These are phyloP conservation scores for Tricholoma matsutake DNA, from an alignment of 768 basidiomycete species.

Conservation along the genomic window DNA sequence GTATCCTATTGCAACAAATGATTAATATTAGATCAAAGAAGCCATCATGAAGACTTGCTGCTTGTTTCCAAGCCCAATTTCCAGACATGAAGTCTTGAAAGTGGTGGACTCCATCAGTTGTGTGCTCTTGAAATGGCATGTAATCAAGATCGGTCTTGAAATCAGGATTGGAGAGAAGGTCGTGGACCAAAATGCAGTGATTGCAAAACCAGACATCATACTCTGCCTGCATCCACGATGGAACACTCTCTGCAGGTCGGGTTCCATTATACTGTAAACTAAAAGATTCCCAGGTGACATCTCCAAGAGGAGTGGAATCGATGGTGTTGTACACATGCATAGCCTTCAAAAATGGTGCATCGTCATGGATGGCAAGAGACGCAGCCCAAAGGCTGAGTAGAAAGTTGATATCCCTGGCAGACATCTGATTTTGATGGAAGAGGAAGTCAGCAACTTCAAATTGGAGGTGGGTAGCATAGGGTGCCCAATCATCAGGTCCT, in stretches of 20 bases:
- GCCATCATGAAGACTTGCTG: no score
- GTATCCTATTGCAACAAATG: no score
- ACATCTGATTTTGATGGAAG: constrained; percentile 16
- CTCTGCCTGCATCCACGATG: background rate
- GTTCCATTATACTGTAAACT: background rate
- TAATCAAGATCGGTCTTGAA: no score
- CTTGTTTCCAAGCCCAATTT: no score
- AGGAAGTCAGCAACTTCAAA: constrained; percentile 16
- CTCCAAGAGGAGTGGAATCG: background rate
- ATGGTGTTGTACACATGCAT: background rate
- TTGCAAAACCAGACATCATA: constrained; percentile 24
- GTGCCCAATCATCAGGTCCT: background rate
- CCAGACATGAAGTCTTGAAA: no score
- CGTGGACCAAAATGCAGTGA: constrained; percentile 7
- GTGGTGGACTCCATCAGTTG: no score
- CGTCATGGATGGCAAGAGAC: constrained; percentile 1
- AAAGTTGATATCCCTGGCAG: background rate
- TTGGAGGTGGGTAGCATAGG: background rate
- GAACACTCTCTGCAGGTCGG: background rate
- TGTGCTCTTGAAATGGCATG: no score
- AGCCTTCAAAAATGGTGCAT: background rate
- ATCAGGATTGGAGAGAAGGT: background rate
- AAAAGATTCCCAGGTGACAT: background rate
- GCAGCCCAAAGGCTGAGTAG: constrained; percentile 1
- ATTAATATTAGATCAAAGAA: no score